Evolutionary conservation across 2,329 filamentous ascomycete species (phyloP).

Genomic region (Lasiodiplodia theobromae): DNA sequence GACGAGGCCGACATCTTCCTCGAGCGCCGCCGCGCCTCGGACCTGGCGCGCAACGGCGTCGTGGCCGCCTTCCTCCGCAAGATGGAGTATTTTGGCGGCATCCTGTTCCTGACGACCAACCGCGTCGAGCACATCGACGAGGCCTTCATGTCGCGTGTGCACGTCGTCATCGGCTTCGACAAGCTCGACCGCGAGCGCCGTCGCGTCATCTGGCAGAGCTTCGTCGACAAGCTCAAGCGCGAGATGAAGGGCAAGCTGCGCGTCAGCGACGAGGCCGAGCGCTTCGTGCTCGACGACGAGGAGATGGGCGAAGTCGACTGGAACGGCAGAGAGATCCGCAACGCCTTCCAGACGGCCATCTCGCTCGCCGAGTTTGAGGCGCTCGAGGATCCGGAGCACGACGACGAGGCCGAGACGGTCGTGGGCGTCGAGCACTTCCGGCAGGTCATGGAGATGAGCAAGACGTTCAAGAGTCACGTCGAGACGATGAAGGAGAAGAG

Average conservation of each 20-base stretch:
- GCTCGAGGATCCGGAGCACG: neutral
- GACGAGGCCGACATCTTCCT: slow-evolving; percentile 53
- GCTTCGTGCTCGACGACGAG: neutral
- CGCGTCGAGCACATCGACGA: slow-evolving; percentile 41
- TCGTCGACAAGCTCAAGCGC: slow-evolving; percentile 23
- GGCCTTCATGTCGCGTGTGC: neutral
- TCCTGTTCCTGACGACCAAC: slow-evolving; percentile 46
- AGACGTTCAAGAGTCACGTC: slow-evolving; percentile 15
- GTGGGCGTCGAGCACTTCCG: slow-evolving; percentile 21
- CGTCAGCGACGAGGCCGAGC: slow-evolving; percentile 5
- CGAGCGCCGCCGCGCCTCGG: slow-evolving; percentile 53
- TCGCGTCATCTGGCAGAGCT: slow-evolving; percentile 15
- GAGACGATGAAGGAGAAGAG: slow-evolving; percentile 18
- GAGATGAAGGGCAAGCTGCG: slow-evolving; percentile 14
- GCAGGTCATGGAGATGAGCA: slow-evolving; percentile 24
- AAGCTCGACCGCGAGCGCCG: slow-evolving; percentile 31
- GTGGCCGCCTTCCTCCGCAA: slow-evolving; percentile 31
- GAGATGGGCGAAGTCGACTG: slow-evolving; percentile 27
- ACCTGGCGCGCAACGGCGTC: slow-evolving; percentile 59
- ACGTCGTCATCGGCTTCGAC: slow-evolving; percentile 29
- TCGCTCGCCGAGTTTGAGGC: slow-evolving; percentile 34
- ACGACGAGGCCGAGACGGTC: slow-evolving; percentile 6
- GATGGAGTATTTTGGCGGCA: slow-evolving; percentile 34
- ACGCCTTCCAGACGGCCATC: slow-evolving; percentile 37
- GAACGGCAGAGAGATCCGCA: slow-evolving; percentile 36